These are phyloP conservation scores for Trichophaea hybrida DNA, from an alignment of 2,329 filamentous ascomycete species.

Conservation along the genomic window DNA sequence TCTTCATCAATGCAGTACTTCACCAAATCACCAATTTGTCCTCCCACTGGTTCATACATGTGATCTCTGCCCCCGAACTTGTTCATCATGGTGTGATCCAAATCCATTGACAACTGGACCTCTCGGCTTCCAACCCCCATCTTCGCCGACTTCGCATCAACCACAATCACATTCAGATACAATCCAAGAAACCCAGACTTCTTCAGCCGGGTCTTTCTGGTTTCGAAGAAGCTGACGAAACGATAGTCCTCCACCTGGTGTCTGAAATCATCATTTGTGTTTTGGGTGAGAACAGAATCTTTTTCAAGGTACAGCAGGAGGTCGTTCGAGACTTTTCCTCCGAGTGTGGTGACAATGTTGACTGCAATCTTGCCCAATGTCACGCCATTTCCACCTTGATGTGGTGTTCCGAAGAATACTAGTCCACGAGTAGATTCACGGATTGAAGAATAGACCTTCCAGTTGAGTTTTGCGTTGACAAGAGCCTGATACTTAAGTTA, in stretches of 20 bases:
- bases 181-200: not conserved
- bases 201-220: not conserved
- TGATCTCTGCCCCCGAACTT: constrained; percentile 14
- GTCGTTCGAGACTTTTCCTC: constrained; percentile 22
- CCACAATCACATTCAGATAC: not conserved
- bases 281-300: constrained; percentile 19
- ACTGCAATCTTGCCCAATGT: constrained; percentile 19
- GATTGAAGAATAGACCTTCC: constrained; percentile 13
- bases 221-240: not conserved
- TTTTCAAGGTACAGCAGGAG: constrained; percentile 24
- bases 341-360: constrained; percentile 18
- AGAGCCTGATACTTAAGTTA: no score
- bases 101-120: constrained; percentile 3
- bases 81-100: constrained; percentile 7
- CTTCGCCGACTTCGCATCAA: not conserved
- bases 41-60: constrained; percentile 1
- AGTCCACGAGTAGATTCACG: constrained; percentile 22
- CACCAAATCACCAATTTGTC: not conserved
- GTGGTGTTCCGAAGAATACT: constrained; percentile 27
- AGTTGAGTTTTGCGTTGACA: no score
- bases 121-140: not conserved
- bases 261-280: constrained; percentile 8
- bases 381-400: constrained; percentile 23
- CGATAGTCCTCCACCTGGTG: not conserved
- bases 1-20: no score